Evolutionary conservation across 1,284 basidiomycete species (phyloP).

Genomic region (Melampsora occidentalis): DNA sequence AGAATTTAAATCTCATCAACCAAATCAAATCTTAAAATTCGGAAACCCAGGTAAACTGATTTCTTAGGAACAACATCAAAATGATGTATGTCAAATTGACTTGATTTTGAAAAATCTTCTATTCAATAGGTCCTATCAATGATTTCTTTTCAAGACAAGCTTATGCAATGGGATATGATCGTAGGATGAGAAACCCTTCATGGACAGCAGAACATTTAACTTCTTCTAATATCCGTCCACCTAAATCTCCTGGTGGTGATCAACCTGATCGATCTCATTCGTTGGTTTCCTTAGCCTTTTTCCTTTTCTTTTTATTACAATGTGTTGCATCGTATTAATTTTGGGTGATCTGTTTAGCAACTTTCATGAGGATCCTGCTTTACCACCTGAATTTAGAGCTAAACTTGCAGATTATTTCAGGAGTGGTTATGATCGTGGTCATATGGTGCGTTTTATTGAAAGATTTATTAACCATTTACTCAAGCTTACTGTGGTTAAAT

Average conservation of each 20-base stretch:
- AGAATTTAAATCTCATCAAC: not conserved
- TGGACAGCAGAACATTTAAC: constrained; percentile 59
- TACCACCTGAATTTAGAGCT: constrained; percentile 78
- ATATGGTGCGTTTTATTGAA: constrained; percentile 65
- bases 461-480: no score
- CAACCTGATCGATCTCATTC: constrained; percentile 44
- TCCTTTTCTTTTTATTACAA: not conserved
- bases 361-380: constrained; percentile 77
- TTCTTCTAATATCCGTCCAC: constrained; percentile 14
- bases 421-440: constrained; percentile 93
- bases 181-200: constrained; percentile 80
- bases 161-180: constrained; percentile 86
- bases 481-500: not conserved
- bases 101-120: not conserved
- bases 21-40: constrained; percentile 26
- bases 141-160: constrained; percentile 76
- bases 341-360: constrained; percentile 47
- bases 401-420: constrained; percentile 81
- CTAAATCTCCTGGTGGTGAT: constrained; percentile 20
- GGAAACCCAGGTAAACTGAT: constrained; percentile 29
- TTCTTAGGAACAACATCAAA: not conserved
- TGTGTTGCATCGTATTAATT: no score
- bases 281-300: not conserved
- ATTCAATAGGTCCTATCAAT: constrained; percentile 69
- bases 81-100: not conserved